Conservation (phyloP, 176 grass and related monocot genomes). For the Bolboschoenus planiculmis region DNA sequence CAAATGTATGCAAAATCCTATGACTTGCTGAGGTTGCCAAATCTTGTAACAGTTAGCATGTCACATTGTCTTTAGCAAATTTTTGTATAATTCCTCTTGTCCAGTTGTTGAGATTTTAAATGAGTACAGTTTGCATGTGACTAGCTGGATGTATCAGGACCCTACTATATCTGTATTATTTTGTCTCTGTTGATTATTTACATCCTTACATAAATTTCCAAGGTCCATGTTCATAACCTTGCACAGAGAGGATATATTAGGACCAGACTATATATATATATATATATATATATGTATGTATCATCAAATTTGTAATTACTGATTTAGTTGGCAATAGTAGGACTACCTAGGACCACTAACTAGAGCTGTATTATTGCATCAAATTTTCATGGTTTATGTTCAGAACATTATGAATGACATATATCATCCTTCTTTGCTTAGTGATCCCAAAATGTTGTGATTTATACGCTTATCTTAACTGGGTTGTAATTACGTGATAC, state of each 20-base stretch:
- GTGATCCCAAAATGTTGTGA: neutral
- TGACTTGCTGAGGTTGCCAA: neutral
- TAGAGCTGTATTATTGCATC: neutral
- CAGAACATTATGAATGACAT: neutral
- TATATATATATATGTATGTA: no score
- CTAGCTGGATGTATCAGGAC: neutral
- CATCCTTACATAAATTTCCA: slow-evolving; percentile 8
- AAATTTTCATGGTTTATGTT: neutral
- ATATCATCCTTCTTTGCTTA: neutral
- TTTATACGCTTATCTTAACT: neutral
- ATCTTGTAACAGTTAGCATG: slow-evolving; percentile 1
- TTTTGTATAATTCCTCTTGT: neutral
- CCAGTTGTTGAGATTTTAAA: neutral
- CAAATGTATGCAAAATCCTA: neutral
- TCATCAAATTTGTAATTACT: neutral
- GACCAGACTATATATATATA: no score
- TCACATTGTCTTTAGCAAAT: neutral
- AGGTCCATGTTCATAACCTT: neutral
- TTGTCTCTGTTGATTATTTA: neutral
- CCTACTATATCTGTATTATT: neutral
- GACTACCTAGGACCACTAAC: neutral
- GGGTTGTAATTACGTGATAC: neutral
- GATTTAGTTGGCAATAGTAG: neutral
- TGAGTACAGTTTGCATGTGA: slow-evolving; percentile 21
- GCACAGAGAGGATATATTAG: neutral